Conservation (phyloP, 495 filamentous ascomycete genomes). For the Venustampulla echinocandica region DNA sequence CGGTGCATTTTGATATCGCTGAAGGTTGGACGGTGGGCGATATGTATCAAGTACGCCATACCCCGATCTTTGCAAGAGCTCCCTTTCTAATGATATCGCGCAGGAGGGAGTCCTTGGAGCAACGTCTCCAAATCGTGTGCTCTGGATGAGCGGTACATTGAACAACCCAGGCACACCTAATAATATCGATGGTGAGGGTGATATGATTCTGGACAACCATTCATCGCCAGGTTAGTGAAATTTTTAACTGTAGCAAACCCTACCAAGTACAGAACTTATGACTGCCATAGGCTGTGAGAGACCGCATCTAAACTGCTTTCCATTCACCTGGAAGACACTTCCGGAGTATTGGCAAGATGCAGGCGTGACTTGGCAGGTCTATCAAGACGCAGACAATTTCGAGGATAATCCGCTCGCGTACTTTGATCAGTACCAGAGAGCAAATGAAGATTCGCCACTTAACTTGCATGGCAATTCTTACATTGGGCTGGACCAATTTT, state of each 20-base stretch:
- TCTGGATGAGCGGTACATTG: constrained; percentile 26
- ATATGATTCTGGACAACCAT: constrained; percentile 25
- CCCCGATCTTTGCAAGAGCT: not conserved
- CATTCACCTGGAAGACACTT: constrained; percentile 25
- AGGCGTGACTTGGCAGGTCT: constrained; percentile 27
- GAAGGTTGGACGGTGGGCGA: constrained; percentile 27
- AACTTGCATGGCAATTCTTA: constrained; percentile 23
- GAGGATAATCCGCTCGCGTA: constrained; percentile 25
- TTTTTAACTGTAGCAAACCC: not conserved
- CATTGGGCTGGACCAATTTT: constrained; percentile 25
- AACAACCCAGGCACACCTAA: constrained; percentile 24
- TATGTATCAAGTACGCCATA: constrained; percentile 22
- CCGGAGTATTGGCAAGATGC: constrained; percentile 25
- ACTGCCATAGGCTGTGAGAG: constrained; percentile 21
- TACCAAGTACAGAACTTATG: not conserved
- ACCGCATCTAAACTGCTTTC: constrained; percentile 20
- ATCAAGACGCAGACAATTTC: constrained; percentile 27
- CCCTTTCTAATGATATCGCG: not conserved
- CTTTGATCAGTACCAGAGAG: constrained; percentile 26
- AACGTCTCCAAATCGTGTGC: constrained; percentile 27
- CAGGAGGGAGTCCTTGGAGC: constrained; percentile 24
- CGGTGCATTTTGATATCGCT: constrained; percentile 26
- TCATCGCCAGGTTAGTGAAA: constrained; percentile 19
- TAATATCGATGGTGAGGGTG: constrained; percentile 21
- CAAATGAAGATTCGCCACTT: constrained; percentile 14